Base-by-base conservation (phyloP, 1,284 basidiomycete genomes). In the Trichosporon coremiiforme region DNA sequence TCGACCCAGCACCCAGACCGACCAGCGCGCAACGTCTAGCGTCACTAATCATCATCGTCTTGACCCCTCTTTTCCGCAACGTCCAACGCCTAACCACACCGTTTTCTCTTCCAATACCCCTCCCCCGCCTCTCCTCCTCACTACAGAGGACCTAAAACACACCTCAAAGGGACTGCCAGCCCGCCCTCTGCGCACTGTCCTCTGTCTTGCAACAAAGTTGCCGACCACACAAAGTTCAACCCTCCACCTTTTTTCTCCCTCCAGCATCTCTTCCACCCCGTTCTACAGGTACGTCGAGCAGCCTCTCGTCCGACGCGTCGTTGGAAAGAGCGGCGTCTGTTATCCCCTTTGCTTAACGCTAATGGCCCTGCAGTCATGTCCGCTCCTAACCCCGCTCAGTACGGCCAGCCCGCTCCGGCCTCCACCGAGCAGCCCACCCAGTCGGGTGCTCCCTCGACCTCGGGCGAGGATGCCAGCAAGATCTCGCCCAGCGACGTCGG, bases 401-500 rank as follows among this genome's bases (percentile, higher is more conserved):
- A 80, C 75, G 73, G 78, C 64, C 73, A 76, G 64, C 68, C 74
- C 55, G 65, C 71, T 29, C 67, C 75, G 33, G 65, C 73, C 66
- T 70, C 75, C 68, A 68, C 71, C 66, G 73, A 73, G 47, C 50
- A 60, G 57, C 57, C 57, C 57, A 60, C 57, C 57, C 57, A 60
- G 57, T 60, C 73, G 15, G 63, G 57, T 33, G 53, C 50, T 17
- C 38, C 65, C 22, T 38, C 57, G 10, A 12, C 53, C 22, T 55
- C 67, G 45, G 9, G 69, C 7, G 68, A 65, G 66, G 64, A 38
- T 10, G 45, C 67, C 8, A 65, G 66, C 66, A 69, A 73, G 36
- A 69, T 73, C 66, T 66, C 70, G 65, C 72, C 83, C 15, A 78
- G 74, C 70, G 82, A 84, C 64, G 94, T 96, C 81, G 93, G 94